Percentiles rank a stretch among this genome's conserved stretches.
phyloP scores from a whole-genome alignment of 345 rosid species.

The Combretum micranthum region DNA sequence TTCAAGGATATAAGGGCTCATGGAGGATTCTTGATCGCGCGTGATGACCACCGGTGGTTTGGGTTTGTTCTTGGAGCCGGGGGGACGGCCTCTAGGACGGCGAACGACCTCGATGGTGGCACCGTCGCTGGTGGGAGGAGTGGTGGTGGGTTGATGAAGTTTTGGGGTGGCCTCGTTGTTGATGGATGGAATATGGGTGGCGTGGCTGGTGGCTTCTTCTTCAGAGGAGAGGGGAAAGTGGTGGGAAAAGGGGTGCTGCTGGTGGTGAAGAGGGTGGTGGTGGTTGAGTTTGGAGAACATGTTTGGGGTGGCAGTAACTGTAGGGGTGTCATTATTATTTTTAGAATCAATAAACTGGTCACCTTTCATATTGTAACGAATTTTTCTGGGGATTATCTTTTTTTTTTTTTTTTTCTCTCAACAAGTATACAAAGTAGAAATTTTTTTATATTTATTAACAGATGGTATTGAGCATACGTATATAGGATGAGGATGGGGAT shows the following conservation, averaged over 20 bases:
- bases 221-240: not conserved
- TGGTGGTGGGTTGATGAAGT: not conserved
- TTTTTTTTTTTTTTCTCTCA: not conserved
- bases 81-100: slow-evolving; percentile 14
- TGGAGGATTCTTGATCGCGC: slow-evolving; percentile 39
- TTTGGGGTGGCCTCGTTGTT: not conserved
- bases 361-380: slow-evolving; percentile 4
- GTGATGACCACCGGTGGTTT: slow-evolving; percentile 13
- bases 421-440: not conserved
- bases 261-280: slow-evolving; percentile 4
- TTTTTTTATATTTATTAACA: too few species aligned
- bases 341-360: not conserved
- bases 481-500: too few species aligned
- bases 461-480: too few species aligned
- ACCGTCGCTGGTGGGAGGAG: slow-evolving; percentile 5
- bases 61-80: slow-evolving; percentile 22
- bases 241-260: slow-evolving; percentile 4
- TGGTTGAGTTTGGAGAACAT: slow-evolving; percentile 16
- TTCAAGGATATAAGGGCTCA: slow-evolving; percentile 90
- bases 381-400: not conserved
- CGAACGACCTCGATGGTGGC: slow-evolving; percentile 13
- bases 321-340: not conserved
- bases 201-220: too few species aligned
- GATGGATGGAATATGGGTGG: not conserved
- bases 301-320: not conserved